A percentile compares a stretch with the other conserved stretches of the same genome.
These are phyloP conservation scores for Volvox carteri DNA, from an alignment of 163 green algal genomes.

Conservation along the genomic window DNA sequence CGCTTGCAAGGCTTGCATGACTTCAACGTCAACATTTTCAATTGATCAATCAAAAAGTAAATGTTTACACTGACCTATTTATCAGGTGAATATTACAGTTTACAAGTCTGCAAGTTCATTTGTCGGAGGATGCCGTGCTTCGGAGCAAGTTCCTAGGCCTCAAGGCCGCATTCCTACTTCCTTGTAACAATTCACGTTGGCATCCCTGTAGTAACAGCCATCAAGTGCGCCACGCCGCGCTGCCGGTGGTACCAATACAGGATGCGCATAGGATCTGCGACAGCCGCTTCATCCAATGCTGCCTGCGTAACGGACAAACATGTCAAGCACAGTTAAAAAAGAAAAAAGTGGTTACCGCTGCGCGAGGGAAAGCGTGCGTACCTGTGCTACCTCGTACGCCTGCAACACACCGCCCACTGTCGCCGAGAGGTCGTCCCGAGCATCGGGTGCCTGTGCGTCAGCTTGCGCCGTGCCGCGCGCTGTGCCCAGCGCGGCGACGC, in stretches of 20 bases:
- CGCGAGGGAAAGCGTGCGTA: background rate
- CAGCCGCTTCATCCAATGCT: constrained; percentile 35
- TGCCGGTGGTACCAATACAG: constrained; percentile 57
- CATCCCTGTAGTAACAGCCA: background rate
- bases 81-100: background rate
- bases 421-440: background rate
- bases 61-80: background rate
- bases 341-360: too few species aligned
- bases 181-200: background rate
- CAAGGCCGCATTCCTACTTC: background rate
- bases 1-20: background rate
- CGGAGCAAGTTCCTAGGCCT: background rate
- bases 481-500: constrained; percentile 3
- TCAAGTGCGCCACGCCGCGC: background rate
- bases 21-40: constrained; percentile 21
- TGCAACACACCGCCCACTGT: background rate
- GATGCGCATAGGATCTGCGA: constrained; percentile 58
- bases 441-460: background rate
- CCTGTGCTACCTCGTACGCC: constrained; percentile 31
- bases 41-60: background rate
- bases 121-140: background rate
- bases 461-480: background rate
- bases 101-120: background rate
- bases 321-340: background rate
- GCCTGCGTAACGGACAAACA: background rate